Percentiles rank a stretch among this genome's conserved stretches.
These are phyloP conservation scores for Antrodiella citrinella DNA, from an alignment of 768 basidiomycete species.

Conservation along the genomic window DNA sequence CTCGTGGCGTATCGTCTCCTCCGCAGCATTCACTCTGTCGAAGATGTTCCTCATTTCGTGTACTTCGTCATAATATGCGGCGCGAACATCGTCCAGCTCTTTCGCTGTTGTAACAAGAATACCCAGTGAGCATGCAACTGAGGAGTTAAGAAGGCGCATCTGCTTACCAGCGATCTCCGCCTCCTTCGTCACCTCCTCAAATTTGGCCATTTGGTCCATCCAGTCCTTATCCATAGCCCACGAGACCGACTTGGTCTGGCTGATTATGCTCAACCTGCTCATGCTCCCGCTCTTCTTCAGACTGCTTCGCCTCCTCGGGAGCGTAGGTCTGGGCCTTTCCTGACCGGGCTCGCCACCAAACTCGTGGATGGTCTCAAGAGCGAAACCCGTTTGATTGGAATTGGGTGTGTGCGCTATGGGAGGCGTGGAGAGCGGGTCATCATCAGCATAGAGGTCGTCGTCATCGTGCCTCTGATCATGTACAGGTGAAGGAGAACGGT, in stretches of 20 bases:
- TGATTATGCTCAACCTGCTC: constrained; percentile 36
- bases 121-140: constrained; percentile 2
- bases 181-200: constrained; percentile 31
- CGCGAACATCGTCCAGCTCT: constrained; percentile 52
- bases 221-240: constrained; percentile 69
- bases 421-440: background rate
- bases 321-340: constrained; percentile 19
- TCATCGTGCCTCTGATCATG: background rate
- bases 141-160: background rate
- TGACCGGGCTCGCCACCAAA: constrained; percentile 17
- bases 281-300: constrained; percentile 48
- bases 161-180: constrained; percentile 34
- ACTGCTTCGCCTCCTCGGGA: constrained; percentile 51
- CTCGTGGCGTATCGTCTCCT: constrained; percentile 31
- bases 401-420: background rate
- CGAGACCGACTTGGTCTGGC: constrained; percentile 58
- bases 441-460: background rate
- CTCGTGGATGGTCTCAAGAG: constrained; percentile 26
- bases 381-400: constrained; percentile 3
- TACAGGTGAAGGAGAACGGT: background rate
- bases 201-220: constrained; percentile 46
- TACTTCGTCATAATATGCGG: constrained; percentile 55
- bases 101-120: constrained; percentile 29
- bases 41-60: constrained; percentile 49
- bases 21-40: constrained; percentile 37